Base-by-base conservation (phyloP, 164 flowering plant species). In the Magnolia sinica region DNA sequence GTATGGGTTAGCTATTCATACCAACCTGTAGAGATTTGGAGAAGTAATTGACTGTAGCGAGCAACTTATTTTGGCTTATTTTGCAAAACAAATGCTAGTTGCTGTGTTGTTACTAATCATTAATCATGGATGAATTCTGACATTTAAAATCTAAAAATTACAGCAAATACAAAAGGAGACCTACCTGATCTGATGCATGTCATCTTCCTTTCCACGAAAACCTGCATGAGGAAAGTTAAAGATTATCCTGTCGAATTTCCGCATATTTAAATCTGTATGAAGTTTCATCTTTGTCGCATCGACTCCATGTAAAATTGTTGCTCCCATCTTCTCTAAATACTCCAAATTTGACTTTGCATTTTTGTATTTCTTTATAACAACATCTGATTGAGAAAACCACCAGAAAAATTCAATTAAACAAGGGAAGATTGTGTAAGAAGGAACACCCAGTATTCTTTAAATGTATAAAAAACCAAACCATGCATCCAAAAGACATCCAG, bases 201-300 rank as follows among this genome's bases (percentile, higher is more conserved):
- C 27, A 7, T 82, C 86, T 84, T 88, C 92, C 76, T 73, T 85
- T 24, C 91, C 89, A 79, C 78, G 68, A 59, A 90, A 90, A 3
- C 94, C 94, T 8, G 94, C 91, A 82, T 90, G 94, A 74, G 83
- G 83, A 49, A 81, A 81, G 50, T 81, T 90, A 75, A 73, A 90
- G 31, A 90, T 76, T 68, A 90, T 83, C 45, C 89, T 78, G 74
- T 89, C 89, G 29, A 91, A 91, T 22, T 76, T 84, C 61, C 76
- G 68, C 79, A 66, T 77, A 22, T 8, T 59, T 49, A 91, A 80
- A 71, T 79, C 81, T 9, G 84, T 20, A 79, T 84, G 79, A 76
- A 51, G 59, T 73, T 79, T 84, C 90, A 91, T 88, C 67, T 68
- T 78, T 37, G 87, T 85, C 22, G 89, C 95, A 81, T 91, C 89